Percentiles rank a stretch among this genome's conserved stretches.
Conservation (phyloP, 1,284 basidiomycete genomes). For the Fomitopsis schrenkii region DNA sequence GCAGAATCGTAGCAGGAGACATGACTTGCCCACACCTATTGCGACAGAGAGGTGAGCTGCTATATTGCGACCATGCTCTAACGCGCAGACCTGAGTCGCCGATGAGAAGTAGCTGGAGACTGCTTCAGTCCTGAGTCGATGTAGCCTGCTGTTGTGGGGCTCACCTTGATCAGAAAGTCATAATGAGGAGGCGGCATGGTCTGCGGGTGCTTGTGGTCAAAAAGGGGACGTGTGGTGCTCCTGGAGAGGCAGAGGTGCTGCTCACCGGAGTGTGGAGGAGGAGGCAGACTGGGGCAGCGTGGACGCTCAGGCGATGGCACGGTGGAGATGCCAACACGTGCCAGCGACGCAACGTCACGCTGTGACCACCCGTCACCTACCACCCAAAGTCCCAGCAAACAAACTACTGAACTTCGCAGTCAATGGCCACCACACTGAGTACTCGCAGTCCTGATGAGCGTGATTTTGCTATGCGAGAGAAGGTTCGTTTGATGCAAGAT, state of each 20-base stretch:
- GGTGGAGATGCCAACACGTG: constrained; percentile 4
- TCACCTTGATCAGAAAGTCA: constrained; percentile 90
- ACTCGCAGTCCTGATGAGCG: no score
- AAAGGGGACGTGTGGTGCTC: background rate
- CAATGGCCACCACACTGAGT: no score
- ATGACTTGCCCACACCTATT: constrained; percentile 96
- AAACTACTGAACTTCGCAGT: no score
- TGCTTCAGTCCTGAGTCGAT: constrained; percentile 8
- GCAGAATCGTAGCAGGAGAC: constrained; percentile 96
- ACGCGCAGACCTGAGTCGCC: constrained; percentile 78
- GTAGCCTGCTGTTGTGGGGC: constrained; percentile 12
- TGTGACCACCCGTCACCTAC: background rate
- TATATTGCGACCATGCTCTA: background rate
- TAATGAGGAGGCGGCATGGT: constrained; percentile 83
- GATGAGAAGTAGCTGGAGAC: constrained; percentile 83
- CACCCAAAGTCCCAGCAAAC: no score
- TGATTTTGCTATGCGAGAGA: no score
- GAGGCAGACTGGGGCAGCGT: background rate
- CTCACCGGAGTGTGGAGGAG: background rate
- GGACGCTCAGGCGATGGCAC: background rate
- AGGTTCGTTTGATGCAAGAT: no score
- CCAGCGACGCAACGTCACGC: background rate
- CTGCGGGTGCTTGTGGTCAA: constrained; percentile 1
- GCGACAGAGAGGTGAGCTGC: constrained; percentile 1
- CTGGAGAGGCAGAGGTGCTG: background rate